Evolutionary conservation across 129 eudicot genomes (phyloP), one percentile per base, ranked within the genome.

Genomic region (Kitagawia praeruptora): DNA sequence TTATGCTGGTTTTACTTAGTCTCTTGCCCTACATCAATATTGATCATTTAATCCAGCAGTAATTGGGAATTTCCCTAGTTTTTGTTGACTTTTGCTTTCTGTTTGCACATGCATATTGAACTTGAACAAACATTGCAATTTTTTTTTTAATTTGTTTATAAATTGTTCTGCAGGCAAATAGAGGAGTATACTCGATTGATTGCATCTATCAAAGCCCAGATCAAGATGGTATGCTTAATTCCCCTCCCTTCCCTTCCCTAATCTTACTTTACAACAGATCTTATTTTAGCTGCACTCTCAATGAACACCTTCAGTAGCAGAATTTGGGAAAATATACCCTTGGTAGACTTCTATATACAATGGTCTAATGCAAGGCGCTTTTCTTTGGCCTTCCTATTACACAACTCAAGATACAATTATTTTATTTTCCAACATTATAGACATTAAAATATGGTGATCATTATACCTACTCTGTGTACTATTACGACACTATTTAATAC

Each of bases 181-280:
- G 98, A 92, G 78, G 98, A 95, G 76, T 89, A 89, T 70, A 90
- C 96, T 48, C 88, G 81, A 49, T 82, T 87, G 25, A 90, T 95
- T 77, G 98, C 94, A 34, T 88, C 92, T 53, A 92, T 90, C 27
- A 95, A 95, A 85, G 94, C 96, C 75, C 97, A 90, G 81, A 95
- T 92, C 78, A 95, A 95, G 90, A 88, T 89, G 97, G 98, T 90
- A 88, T 72, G 79, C 71, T 81, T 61, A 61, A 61, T 44, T 76
- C 5, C 56, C 10, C 67, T 4, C 75, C 64, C n/a, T 54, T 28
- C 75, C 64, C n/a, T 54, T 40, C 47, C 67, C n/a, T 6, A 9
- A 8, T 67, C 31, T 77, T 51, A 39, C 3, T 76, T 76, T 10
- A 37, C 45, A 49, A 51, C 15, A 14, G 56, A 8, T 39, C 67